These are phyloP conservation scores for Diphasiastrum complanatum DNA, from an alignment of 83 land plant genomes.

Conservation along the genomic window DNA sequence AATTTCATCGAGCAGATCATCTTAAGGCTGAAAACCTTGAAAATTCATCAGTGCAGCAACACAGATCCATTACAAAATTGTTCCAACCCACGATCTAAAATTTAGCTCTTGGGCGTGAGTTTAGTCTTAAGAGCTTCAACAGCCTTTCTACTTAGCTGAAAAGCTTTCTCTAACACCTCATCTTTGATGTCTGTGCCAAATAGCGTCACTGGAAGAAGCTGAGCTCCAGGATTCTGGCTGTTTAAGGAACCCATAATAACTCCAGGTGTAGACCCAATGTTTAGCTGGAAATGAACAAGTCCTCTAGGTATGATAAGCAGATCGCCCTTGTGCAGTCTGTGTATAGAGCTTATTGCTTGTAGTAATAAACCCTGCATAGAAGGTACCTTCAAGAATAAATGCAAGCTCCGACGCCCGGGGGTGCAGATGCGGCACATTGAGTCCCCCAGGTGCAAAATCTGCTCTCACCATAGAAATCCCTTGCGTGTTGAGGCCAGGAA, in stretches of 20 bases:
- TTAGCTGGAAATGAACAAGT: neutral
- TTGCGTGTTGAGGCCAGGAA: neutral
- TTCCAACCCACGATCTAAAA: no score
- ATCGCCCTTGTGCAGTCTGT: conserved; percentile 8
- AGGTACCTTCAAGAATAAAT: neutral
- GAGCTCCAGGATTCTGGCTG: conserved; percentile 10
- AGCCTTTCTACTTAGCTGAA: neutral
- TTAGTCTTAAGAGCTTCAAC: neutral
- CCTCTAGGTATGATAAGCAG: neutral
- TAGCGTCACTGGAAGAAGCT: neutral
- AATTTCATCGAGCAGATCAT: no score
- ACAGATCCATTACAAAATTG: no score
- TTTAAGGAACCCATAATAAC: neutral
- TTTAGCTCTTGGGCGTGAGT: no score
- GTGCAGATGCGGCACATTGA: neutral
- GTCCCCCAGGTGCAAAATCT: neutral
- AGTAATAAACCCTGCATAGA: neutral
- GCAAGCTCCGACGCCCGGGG: neutral
- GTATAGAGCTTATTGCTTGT: neutral
- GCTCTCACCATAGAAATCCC: no score
- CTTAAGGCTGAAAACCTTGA: no score
- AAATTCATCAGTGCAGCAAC: no score
- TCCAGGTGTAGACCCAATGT: neutral
- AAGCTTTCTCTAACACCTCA: neutral
- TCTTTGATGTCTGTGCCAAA: conserved; percentile 2